phyloP scores from a whole-genome alignment of 139 green algal genomes.

The Raphidocelis subcapitata region DNA sequence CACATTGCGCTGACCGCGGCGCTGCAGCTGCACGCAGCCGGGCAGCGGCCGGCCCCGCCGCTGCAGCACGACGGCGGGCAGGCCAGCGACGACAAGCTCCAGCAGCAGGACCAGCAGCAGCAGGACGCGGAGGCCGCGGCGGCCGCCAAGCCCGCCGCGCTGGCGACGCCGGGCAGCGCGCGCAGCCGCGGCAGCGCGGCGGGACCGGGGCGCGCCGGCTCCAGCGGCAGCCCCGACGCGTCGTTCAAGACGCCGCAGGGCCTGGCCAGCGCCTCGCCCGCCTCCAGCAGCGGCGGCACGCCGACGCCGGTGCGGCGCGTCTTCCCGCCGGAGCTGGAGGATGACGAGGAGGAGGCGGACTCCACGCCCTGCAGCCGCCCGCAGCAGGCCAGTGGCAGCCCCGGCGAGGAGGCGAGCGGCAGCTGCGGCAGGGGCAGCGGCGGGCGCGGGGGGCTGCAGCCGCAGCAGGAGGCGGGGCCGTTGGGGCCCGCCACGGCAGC shows the following conservation, averaged over 20 bases:
- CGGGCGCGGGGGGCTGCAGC: background rate
- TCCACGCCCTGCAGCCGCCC: too few relatives aligned
- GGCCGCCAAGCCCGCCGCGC: too few relatives aligned
- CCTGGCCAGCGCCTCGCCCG: too few relatives aligned
- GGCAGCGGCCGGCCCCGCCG: conserved; percentile 27
- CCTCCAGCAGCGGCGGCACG: conserved; percentile 3
- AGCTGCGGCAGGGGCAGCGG: background rate
- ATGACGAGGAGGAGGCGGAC: background rate
- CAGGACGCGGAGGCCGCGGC: background rate
- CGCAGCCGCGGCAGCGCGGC: background rate
- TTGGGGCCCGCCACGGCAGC: too few relatives aligned
- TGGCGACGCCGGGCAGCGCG: too few relatives aligned
- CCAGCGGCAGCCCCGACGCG: conserved; percentile 13
- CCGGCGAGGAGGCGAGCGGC: background rate
- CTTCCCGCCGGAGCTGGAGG: background rate
- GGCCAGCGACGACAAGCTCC: background rate
- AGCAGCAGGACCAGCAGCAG: background rate
- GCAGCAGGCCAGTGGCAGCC: too few relatives aligned
- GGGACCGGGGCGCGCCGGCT: background rate
- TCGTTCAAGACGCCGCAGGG: too few relatives aligned
- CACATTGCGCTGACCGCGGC: background rate
- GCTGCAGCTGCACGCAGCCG: background rate
- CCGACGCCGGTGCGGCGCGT: background rate
- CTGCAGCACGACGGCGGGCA: conserved; percentile 19
- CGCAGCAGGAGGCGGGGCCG: too few relatives aligned